phyloP scores from a whole-genome alignment of 2,329 filamentous ascomycete genomes.

The Dothistroma septosporum region DNA sequence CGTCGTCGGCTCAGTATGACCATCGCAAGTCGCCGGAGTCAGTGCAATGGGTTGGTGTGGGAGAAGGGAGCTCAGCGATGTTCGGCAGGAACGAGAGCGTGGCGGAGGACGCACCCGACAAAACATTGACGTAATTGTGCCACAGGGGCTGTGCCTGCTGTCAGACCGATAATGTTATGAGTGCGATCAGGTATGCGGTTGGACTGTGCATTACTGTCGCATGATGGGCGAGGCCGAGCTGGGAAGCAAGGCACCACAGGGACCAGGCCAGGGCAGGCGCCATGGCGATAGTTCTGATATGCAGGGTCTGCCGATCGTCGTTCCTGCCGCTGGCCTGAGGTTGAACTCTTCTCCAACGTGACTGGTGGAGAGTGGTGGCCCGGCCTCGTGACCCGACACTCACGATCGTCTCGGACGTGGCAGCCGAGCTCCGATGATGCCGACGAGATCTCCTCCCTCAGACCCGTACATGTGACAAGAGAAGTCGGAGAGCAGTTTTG shows the following conservation, averaged over 20 bases:
- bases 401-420: not conserved
- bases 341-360: not conserved
- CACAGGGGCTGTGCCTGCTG: not conserved
- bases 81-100: not conserved
- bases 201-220: too few species aligned
- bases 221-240: too few species aligned
- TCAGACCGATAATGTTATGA: not conserved
- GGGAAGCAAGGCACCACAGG: too few species aligned
- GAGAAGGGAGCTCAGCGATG: not conserved
- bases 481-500: not conserved
- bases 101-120: not conserved
- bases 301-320: not conserved
- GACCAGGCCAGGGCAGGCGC: too few species aligned
- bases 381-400: too few species aligned
- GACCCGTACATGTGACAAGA: not conserved
- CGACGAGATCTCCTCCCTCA: not conserved
- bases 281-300: not conserved
- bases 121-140: not conserved
- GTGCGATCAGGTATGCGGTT: too few species aligned
- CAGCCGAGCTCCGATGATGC: not conserved
- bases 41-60: not conserved
- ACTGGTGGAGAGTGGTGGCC: too few species aligned
- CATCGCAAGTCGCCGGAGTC: slow-evolving; percentile 3
- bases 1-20: slow-evolving; percentile 8
- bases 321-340: not conserved